These are phyloP conservation scores for Detonula confervacea DNA, from an alignment of 352 stramenopile genomes.

Conservation along the genomic window DNA sequence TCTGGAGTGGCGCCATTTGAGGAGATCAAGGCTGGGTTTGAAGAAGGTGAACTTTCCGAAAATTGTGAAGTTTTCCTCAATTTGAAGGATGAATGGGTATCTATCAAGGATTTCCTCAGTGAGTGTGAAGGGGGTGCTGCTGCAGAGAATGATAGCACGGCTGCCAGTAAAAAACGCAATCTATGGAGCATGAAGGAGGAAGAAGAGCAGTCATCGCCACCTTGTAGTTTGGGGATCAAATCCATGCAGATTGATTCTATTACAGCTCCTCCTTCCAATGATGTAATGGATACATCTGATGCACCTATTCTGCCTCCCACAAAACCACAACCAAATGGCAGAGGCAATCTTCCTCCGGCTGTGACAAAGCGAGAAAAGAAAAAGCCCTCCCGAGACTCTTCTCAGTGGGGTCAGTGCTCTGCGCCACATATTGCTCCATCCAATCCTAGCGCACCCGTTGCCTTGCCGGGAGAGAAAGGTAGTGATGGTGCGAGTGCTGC, in stretches of 20 bases:
- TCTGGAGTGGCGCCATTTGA: slow-evolving; percentile 67
- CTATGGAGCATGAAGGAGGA: slow-evolving; percentile 49
- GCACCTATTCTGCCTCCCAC: neutral
- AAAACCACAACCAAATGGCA: slow-evolving; percentile 9
- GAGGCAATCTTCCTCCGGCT: slow-evolving; percentile 1
- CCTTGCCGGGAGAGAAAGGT: neutral
- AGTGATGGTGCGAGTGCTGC: neutral
- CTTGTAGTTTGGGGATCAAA: slow-evolving; percentile 33
- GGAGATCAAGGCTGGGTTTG: slow-evolving; percentile 75
- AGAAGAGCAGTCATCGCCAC: slow-evolving; percentile 30
- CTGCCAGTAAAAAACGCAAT: slow-evolving; percentile 44
- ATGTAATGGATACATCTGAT: slow-evolving; percentile 1
- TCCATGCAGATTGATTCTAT: slow-evolving; percentile 26
- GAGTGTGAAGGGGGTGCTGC: slow-evolving; percentile 3
- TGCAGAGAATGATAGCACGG: neutral
- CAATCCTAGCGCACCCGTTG: neutral
- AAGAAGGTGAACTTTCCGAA: slow-evolving; percentile 77
- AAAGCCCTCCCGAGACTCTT: slow-evolving; percentile 73
- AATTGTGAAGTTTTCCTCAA: slow-evolving; percentile 68
- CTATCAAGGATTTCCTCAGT: slow-evolving; percentile 55
- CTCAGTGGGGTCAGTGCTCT: slow-evolving; percentile 68
- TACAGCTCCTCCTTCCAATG: neutral
- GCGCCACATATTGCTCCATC: slow-evolving; percentile 43
- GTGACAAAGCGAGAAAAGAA: slow-evolving; percentile 71
- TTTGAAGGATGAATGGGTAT: slow-evolving; percentile 64